phyloP scores from a whole-genome alignment of 192 early-diverging fungal species.

The Geranomyces variabilis region DNA sequence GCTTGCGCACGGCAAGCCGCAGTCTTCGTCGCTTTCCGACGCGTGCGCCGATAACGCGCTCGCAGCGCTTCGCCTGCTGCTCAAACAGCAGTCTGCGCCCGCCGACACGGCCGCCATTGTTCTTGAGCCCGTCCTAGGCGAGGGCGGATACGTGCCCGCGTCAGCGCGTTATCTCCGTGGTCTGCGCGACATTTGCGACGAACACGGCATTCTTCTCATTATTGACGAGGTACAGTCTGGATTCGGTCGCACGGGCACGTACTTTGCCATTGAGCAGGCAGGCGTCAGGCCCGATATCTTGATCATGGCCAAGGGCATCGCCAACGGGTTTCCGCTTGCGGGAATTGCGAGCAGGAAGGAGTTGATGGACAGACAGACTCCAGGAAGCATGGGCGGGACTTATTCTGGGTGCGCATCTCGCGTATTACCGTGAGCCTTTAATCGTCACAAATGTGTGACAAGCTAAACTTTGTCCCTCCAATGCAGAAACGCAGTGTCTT shows the following conservation, averaged over 20 bases:
- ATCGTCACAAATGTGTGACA: no score
- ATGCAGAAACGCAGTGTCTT: slow-evolving; percentile 18
- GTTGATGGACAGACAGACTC: slow-evolving; percentile 24
- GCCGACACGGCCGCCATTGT: slow-evolving; percentile 21
- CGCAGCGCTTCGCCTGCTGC: background rate
- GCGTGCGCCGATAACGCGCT: slow-evolving; percentile 16
- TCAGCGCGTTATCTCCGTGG: background rate
- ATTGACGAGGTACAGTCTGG: slow-evolving; percentile 26
- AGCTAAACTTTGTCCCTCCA: no score
- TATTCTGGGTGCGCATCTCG: slow-evolving; percentile 16
- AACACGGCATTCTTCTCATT: slow-evolving; percentile 23
- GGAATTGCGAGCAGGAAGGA: slow-evolving; percentile 24
- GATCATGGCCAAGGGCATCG: slow-evolving; percentile 29
- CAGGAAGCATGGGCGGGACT: slow-evolving; percentile 27
- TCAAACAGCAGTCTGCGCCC: slow-evolving; percentile 20
- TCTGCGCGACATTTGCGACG: slow-evolving; percentile 19
- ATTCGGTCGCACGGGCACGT: slow-evolving; percentile 22
- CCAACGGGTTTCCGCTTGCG: slow-evolving; percentile 20
- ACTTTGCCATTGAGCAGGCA: slow-evolving; percentile 28
- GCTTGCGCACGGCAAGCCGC: background rate
- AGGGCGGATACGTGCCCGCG: slow-evolving; percentile 28
- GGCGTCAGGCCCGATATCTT: slow-evolving; percentile 23
- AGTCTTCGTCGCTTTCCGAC: background rate
- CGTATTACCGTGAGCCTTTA: no score
- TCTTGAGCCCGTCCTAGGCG: slow-evolving; percentile 24